Percentiles rank a stretch among this genome's conserved stretches.
Conservation (phyloP, 2,329 filamentous ascomycete species). For the Diaporthe eres region DNA sequence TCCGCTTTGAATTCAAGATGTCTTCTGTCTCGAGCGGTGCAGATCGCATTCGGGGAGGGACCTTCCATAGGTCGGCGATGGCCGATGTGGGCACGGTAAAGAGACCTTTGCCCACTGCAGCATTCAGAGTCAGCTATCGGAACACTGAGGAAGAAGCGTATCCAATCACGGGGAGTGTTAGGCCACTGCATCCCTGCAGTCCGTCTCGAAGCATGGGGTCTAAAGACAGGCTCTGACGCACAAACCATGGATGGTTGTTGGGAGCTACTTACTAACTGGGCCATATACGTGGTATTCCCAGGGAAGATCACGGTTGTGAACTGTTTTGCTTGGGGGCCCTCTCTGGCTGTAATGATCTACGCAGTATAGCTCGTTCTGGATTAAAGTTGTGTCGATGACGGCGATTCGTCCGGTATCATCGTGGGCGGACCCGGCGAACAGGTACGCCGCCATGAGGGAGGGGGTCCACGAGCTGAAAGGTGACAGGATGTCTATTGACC, state of each 20-base stretch:
- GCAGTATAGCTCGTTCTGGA: conserved; percentile 15
- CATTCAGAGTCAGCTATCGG: not conserved
- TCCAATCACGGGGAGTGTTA: not conserved
- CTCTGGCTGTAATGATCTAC: conserved; percentile 9
- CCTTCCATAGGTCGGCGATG: not conserved
- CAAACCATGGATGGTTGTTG: not conserved
- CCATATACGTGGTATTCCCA: conserved; percentile 16
- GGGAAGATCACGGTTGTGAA: conserved; percentile 12
- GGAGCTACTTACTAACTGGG: not conserved
- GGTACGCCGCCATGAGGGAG: conserved; percentile 7
- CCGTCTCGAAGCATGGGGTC: not conserved
- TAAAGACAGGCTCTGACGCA: not conserved
- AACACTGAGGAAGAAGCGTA: not conserved
- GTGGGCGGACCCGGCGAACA: not conserved
- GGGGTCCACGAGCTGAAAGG: conserved; percentile 24
- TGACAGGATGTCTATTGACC: not conserved
- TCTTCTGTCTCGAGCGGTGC: not conserved
- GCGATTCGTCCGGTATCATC: not conserved
- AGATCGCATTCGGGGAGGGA: not conserved
- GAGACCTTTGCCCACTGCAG: not conserved
- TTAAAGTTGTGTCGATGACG: conserved; percentile 12
- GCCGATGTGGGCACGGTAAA: not conserved
- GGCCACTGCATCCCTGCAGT: not conserved
- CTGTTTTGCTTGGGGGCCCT: not conserved
- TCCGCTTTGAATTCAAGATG: not conserved